Evolutionary conservation across 306 rosid genomes (phyloP).

Genomic region (Medicago truncatula): DNA sequence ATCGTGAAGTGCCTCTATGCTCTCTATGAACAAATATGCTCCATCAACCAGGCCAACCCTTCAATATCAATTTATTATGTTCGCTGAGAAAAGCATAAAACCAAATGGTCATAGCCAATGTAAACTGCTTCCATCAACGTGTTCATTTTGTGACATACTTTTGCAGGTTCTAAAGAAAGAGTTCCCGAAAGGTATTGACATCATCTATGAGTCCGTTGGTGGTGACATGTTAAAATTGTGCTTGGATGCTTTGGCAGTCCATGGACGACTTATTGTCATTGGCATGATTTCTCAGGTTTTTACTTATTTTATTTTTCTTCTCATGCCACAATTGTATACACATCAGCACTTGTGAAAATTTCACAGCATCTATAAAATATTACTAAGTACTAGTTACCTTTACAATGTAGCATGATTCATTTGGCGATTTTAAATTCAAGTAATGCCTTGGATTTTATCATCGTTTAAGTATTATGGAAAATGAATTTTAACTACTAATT

Average conservation of each 20-base stretch:
- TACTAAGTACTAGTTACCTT: no score
- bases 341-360: slow-evolving; percentile 24
- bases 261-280: slow-evolving; percentile 83
- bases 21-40: slow-evolving; percentile 12
- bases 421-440: no score
- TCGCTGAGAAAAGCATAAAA: slow-evolving; percentile 11
- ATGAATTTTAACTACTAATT: no score
- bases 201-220: slow-evolving; percentile 95
- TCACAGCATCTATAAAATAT: slow-evolving; percentile 2
- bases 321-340: slow-evolving; percentile 7
- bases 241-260: slow-evolving; percentile 81
- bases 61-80: neutral
- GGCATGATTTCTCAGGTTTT: slow-evolving; percentile 99
- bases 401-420: no score
- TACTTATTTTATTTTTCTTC: slow-evolving; percentile 37
- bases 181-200: slow-evolving; percentile 82
- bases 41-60: neutral
- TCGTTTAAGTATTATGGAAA: no score
- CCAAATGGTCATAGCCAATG: slow-evolving; percentile 26
- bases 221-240: slow-evolving; percentile 89
- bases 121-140: slow-evolving; percentile 20
- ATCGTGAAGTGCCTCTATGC: neutral
- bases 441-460: no score
- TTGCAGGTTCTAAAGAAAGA: slow-evolving; percentile 76
- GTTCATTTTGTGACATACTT: slow-evolving; percentile 28